Base-by-base conservation (phyloP, 805 yeast genomes). In the Wickerhamomyces mucosus region DNA sequence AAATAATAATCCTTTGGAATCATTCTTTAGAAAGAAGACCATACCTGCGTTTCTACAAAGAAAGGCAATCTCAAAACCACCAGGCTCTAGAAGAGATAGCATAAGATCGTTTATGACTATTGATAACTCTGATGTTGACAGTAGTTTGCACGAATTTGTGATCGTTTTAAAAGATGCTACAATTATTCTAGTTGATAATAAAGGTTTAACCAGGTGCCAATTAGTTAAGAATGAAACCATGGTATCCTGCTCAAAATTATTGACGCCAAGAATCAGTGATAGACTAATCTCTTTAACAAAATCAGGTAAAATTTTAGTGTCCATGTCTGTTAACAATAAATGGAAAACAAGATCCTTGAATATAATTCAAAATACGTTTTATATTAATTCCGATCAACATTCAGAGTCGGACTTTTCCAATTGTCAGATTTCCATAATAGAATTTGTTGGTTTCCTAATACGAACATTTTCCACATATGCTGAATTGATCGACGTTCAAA, bases 211-310 rank as follows among this genome's bases (percentile, higher is more conserved):
- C n/a, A 55, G 51, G 26, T 50, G 59, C 7, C 34, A 41, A n/a
- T 25, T 66, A 9, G 15, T 23, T 12, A 50, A 61, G 2, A 32
- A 42, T 12, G 38, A 50, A 1, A 49, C 58, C 15, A 46, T 79
- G n/a, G 58, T 62, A 1, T 60, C 73, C 3, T 76, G 78, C 34
- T 68, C 67, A 31, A 69, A 69, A 37, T 50, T 84, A 9, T 50
- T 67, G 3, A 77, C 94, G 0, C 84, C 94, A 5, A 64, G 92
- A 48, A 77, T 82, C 17, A 77, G 73, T 45, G 92, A 82, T 49
- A 61, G 88, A 38, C 56, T 83, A 19, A 73, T 83, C 1, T 69
- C 75, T 35, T 62, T 67, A 28, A 56, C 69, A 4, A 56, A 55
- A 10, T 62, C 62, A 29, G 73, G 71, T 9, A 67, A 67, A 22